Evolutionary conservation across 371 early-diverging fungal genomes (phyloP).

Genomic region (Mucor lusitanicus): DNA sequence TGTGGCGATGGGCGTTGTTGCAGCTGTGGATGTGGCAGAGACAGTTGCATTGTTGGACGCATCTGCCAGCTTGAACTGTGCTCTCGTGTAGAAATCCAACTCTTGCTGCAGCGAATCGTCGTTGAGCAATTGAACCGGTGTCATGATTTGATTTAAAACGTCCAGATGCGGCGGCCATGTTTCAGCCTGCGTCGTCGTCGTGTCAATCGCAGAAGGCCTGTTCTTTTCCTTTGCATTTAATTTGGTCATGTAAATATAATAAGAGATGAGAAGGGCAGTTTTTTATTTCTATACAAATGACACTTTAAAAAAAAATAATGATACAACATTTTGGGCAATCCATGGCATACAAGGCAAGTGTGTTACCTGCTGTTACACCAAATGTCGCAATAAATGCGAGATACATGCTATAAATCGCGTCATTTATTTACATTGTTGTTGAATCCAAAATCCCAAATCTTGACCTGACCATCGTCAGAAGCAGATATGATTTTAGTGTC

Average conservation of each 20-base stretch:
- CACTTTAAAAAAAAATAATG: neutral
- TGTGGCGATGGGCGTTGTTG: constrained; percentile 3
- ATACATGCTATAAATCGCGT: constrained; percentile 17
- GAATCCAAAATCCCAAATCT: constrained; percentile 76
- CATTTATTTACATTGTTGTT: constrained; percentile 5
- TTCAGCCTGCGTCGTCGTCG: neutral
- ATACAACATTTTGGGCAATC: neutral
- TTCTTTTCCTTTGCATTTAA: too few relatives aligned
- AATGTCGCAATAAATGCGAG: constrained; percentile 23
- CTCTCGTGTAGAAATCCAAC: constrained; percentile 46
- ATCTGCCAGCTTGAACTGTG: constrained; percentile 52
- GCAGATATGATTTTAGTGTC: constrained; percentile 89
- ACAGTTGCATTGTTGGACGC: neutral
- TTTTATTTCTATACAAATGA: neutral
- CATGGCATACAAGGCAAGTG: too few relatives aligned
- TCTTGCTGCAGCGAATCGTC: constrained; percentile 30
- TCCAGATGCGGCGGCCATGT: neutral
- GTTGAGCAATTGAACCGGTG: constrained; percentile 27
- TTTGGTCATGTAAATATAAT: neutral
- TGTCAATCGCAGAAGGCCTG: too few relatives aligned
- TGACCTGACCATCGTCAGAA: constrained; percentile 78
- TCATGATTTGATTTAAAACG: constrained; percentile 29
- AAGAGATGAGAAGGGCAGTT: neutral
- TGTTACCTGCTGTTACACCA: neutral
- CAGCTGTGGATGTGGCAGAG: constrained; percentile 4